Percentiles rank a stretch among this genome's conserved stretches.
Conservation (phyloP, 192 early-diverging fungal species). For the Coemansia sp. region DNA sequence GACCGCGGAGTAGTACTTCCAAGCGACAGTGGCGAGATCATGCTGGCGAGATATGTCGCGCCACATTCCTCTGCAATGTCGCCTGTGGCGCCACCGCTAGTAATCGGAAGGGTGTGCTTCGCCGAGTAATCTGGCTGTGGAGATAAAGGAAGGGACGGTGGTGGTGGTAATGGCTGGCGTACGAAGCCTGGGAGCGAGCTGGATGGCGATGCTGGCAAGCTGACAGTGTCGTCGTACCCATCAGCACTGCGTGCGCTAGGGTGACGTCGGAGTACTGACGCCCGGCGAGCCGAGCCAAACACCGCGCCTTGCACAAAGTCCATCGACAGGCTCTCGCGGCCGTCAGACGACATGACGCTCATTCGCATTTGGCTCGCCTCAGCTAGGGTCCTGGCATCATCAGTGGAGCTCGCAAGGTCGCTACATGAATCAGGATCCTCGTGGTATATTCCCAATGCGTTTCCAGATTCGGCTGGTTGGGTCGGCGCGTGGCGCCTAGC, state of each 20-base stretch:
- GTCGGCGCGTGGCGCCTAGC: constrained; percentile 19
- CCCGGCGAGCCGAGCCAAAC: constrained; percentile 50
- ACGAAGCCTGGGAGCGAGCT: constrained; percentile 40
- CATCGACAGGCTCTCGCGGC: constrained; percentile 50
- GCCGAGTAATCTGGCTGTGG: neutral
- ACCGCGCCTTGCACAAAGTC: constrained; percentile 56
- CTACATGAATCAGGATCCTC: neutral
- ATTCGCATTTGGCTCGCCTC: constrained; percentile 28
- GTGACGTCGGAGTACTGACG: constrained; percentile 43
- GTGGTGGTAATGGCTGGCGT: constrained; percentile 39
- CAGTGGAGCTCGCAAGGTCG: neutral
- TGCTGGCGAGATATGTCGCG: constrained; percentile 8
- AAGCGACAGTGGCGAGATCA: constrained; percentile 43
- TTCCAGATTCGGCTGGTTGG: neutral
- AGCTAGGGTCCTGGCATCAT: neutral
- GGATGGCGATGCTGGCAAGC: constrained; percentile 7
- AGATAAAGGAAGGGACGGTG: constrained; percentile 18
- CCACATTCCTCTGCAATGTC: neutral
- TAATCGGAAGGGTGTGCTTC: neutral
- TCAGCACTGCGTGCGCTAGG: constrained; percentile 25
- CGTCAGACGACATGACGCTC: constrained; percentile 44
- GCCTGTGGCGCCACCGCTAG: neutral
- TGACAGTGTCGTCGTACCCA: constrained; percentile 6
- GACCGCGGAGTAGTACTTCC: constrained; percentile 10
- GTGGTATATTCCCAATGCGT: constrained; percentile 31